Evolutionary conservation across 1,139 yeast species (phyloP).

Genomic region (Suhomyces taliae): DNA sequence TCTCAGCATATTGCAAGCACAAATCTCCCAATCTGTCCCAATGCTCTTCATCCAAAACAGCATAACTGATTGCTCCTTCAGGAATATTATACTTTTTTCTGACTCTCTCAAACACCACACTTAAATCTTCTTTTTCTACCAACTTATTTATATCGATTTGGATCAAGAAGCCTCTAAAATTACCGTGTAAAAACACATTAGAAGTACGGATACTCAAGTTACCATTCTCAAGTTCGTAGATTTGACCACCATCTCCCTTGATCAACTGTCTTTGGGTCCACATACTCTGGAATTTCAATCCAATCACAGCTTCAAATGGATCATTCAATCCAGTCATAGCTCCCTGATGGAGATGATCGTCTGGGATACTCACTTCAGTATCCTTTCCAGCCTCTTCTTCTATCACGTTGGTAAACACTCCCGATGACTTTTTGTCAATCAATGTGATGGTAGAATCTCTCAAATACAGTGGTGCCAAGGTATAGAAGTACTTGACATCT

Average conservation of each 20-base stretch:
- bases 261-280: constrained; percentile 75
- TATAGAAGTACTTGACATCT: constrained; percentile 53
- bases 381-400: constrained; percentile 35
- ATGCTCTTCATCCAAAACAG: constrained; percentile 27
- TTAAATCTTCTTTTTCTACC: constrained; percentile 7
- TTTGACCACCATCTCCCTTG: constrained; percentile 74
- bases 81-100: constrained; percentile 42
- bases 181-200: constrained; percentile 73
- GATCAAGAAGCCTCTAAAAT: constrained; percentile 66
- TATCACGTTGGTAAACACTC: constrained; percentile 43
- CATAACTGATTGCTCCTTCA: constrained; percentile 37
- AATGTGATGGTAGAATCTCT: constrained; percentile 51
- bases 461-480: constrained; percentile 56
- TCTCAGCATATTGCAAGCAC: constrained; percentile 48
- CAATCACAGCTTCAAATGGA: constrained; percentile 48
- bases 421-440: constrained; percentile 48
- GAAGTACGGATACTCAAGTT: constrained; percentile 56
- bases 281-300: constrained; percentile 62
- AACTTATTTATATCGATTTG: constrained; percentile 43
- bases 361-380: constrained; percentile 31
- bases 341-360: constrained; percentile 40
- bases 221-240: constrained; percentile 54
- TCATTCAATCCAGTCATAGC: constrained; percentile 53
- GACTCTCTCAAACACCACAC: constrained; percentile 27
- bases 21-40: constrained; percentile 44